Percentiles rank a stretch among this genome's conserved stretches.
Evolutionary conservation across 768 basidiomycete genomes (phyloP).

Genomic region (Suillus placidus): DNA sequence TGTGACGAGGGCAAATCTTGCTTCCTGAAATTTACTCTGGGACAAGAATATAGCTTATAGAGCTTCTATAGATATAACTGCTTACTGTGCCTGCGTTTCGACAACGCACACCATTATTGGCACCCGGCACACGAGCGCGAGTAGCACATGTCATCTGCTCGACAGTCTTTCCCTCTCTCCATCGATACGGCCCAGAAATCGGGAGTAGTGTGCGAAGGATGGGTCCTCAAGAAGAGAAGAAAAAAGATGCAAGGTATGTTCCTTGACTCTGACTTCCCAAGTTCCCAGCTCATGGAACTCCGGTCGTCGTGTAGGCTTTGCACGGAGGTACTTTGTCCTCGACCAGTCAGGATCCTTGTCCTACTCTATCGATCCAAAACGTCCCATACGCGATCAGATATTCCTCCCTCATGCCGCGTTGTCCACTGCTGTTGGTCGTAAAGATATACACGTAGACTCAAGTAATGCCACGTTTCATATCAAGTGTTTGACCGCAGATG

Average conservation of each 20-base stretch:
- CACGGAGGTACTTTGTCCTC: conserved; percentile 79
- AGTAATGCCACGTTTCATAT: conserved; percentile 79
- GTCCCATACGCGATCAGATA: conserved; percentile 71
- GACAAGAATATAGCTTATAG: not conserved
- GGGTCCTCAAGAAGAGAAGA: conserved; percentile 84
- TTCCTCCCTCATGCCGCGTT: conserved; percentile 73
- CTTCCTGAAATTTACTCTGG: conserved; percentile 7
- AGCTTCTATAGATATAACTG: conserved; percentile 2
- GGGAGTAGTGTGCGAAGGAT: conserved; percentile 62
- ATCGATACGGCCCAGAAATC: conserved; percentile 14
- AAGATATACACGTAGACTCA: conserved; percentile 82
- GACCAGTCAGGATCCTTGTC: conserved; percentile 68
- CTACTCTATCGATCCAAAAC: conserved; percentile 75
- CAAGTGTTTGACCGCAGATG: conserved; percentile 69
- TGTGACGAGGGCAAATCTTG: not conserved
- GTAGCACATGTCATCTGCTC: conserved; percentile 19
- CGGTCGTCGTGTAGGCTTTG: conserved; percentile 59
- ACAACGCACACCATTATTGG: not conserved
- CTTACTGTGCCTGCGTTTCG: not conserved
- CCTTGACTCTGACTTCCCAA: not conserved
- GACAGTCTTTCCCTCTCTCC: conserved; percentile 11
- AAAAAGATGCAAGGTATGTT: conserved; percentile 83
- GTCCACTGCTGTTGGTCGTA: conserved; percentile 70
- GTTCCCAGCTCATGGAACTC: conserved; percentile 6
- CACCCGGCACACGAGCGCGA: not conserved